Percentiles rank a stretch among this genome's conserved stretches.
phyloP scores from a whole-genome alignment of 768 basidiomycete species.

The Boletus bicolor region DNA sequence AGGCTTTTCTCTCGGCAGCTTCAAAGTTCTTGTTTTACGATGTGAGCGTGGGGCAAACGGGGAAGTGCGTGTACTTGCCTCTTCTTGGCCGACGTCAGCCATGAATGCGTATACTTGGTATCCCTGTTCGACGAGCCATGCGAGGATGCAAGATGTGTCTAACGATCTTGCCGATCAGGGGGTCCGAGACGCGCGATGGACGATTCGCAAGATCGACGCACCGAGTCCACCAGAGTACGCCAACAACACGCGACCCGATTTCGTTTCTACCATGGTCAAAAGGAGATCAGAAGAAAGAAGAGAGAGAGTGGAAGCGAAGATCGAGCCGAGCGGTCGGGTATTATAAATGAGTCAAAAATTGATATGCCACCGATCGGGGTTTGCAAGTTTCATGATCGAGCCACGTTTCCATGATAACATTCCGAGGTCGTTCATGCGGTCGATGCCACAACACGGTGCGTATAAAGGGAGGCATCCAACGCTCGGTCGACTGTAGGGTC shows the following conservation, averaged over 20 bases:
- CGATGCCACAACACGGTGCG: background rate
- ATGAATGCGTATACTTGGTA: constrained; percentile 98
- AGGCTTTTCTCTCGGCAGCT: constrained; percentile 86
- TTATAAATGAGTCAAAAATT: too few species aligned
- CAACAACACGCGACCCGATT: constrained; percentile 82
- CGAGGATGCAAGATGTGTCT: constrained; percentile 98
- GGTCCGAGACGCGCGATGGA: background rate
- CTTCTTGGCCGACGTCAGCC: constrained; percentile 93
- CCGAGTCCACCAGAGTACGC: constrained; percentile 99
- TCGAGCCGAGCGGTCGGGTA: too few species aligned
- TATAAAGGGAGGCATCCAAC: background rate
- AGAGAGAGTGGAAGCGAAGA: too few species aligned
- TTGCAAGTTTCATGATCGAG: too few species aligned
- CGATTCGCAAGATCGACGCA: constrained; percentile 39
- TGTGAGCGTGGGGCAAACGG: background rate
- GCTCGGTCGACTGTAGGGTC: too few species aligned
- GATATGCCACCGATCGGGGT: too few species aligned
- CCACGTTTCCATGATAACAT: background rate
- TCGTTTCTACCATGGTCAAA: constrained; percentile 26
- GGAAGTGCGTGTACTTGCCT: constrained; percentile 41
- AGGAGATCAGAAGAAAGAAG: background rate
- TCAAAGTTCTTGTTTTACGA: constrained; percentile 70
- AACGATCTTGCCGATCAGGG: constrained; percentile 9
- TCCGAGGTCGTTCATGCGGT: background rate
- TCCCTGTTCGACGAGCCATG: constrained; percentile 97